Conservation (phyloP, 805 yeast genomes). For the Nakazawaea ishiwadae region DNA sequence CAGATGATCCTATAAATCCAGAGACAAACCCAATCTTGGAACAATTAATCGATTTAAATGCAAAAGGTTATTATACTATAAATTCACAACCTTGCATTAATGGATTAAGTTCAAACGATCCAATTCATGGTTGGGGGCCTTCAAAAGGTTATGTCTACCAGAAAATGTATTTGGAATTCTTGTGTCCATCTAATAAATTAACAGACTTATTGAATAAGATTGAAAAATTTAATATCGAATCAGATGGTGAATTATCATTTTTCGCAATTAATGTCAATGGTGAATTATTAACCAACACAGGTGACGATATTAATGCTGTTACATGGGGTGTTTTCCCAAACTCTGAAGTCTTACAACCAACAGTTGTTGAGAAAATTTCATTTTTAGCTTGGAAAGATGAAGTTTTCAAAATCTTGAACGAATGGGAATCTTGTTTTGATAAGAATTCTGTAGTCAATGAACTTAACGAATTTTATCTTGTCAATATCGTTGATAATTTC, state of each 20-base stretch:
- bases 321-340: constrained; percentile 99
- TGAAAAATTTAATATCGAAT: constrained; percentile 35
- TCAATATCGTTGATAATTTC: constrained; percentile 90
- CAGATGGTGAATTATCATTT: constrained; percentile 54
- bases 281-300: constrained; percentile 61
- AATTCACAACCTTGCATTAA: constrained; percentile 94
- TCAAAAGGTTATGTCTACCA: constrained; percentile 88
- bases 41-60: constrained; percentile 59
- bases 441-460: constrained; percentile 35
- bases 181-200: constrained; percentile 55
- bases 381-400: constrained; percentile 98
- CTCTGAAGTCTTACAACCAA: constrained; percentile 89
- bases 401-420: constrained; percentile 74
- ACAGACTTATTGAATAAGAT: constrained; percentile 36
- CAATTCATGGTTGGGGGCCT: constrained; percentile 93
- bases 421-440: constrained; percentile 64
- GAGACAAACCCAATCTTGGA: constrained; percentile 64
- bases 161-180: constrained; percentile 86
- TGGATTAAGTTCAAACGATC: constrained; percentile 68
- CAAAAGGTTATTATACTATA: constrained; percentile 68
- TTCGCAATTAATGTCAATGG: constrained; percentile 64
- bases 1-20: constrained; percentile 79
- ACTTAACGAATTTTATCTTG: constrained; percentile 61
- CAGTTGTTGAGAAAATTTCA: constrained; percentile 87
- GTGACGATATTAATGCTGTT: constrained; percentile 85